Base-by-base conservation (phyloP, 371 early-diverging fungal genomes). In the Haplosporangium sp. region DNA sequence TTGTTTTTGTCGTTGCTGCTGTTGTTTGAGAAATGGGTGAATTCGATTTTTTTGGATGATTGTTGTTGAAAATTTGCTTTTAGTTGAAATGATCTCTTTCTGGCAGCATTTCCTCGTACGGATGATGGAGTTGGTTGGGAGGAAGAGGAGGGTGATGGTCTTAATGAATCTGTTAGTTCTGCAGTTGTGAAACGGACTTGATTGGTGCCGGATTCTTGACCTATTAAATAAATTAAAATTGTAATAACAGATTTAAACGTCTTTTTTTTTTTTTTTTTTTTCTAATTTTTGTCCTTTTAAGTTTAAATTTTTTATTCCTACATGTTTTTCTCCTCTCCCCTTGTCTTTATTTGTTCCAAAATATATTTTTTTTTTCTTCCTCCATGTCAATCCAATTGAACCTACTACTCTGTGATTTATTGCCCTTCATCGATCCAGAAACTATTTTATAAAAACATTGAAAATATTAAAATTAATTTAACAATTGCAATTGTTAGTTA, bases 61-160 rank as follows among this genome's bases (percentile, higher is more conserved):
- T 11, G 34, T 17, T 34, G 11, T 50, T 37, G 65, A 20, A 37
- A 53, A 37, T 52, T 39, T 6, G 7, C 38, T 19, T 52, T 52
- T 40, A 17, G 53, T 17, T 52, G 8, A 13, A 17, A 13, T 8
- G 65, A 2, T 9, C 10, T 27, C 15, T 7, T 0, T 19, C 65
- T 37, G 15, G 65, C 65, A 38, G 65, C 65, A 42, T 64, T 64
- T 15, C 65, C 65, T 7, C 65, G 65, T 3, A 64, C 40, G 9
- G 55, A 19, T 15, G 39, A 50, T n/a, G 65, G 47, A 11, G 13
- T 19, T 1, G 65, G 39, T 39, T 7, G 65, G 6, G 40, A 37
- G 19, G 56, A n/a, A 8, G 48, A 27, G 27, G 27, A 52, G 44
- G 2, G 11, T 4, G 64, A 53, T 37, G 65, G 65, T n/a, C 55